Percentiles rank a stretch among this genome's conserved stretches.
phyloP scores from a whole-genome alignment of 225 moss, liverwort and hornwort species.

The Asterella californica region DNA sequence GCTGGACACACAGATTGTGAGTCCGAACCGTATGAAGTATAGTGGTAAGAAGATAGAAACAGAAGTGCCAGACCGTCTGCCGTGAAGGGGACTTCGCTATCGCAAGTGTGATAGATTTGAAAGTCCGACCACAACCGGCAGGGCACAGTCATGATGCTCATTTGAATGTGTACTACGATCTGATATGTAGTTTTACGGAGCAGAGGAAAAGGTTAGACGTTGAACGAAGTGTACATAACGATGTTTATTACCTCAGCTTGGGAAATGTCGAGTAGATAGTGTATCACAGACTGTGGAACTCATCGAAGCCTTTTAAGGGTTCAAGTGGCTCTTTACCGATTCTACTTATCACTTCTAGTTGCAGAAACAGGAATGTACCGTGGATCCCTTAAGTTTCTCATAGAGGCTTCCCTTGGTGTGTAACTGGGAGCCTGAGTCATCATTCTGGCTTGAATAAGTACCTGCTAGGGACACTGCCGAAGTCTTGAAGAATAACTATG shows the following conservation, averaged over 20 bases:
- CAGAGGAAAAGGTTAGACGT: not conserved
- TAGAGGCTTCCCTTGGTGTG: not conserved
- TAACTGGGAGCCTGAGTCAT: not conserved
- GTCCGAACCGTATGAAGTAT: constrained; percentile 55
- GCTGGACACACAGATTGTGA: constrained; percentile 49
- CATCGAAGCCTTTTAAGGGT: not conserved
- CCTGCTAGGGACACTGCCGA: too few relatives aligned
- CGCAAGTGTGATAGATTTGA: not conserved
- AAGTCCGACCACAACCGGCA: not conserved
- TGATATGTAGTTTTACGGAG: not conserved
- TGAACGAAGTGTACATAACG: not conserved
- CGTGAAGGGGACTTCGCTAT: not conserved
- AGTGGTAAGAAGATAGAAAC: constrained; percentile 6
- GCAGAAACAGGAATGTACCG: not conserved
- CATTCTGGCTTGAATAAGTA: not conserved
- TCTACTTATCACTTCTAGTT: not conserved
- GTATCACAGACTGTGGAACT: not conserved
- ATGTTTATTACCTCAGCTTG: not conserved
- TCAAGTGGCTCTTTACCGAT: not conserved
- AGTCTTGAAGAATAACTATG: too few relatives aligned
- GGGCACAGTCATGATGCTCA: not conserved
- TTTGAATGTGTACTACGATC: not conserved
- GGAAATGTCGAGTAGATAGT: not conserved
- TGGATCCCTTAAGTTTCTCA: not conserved
- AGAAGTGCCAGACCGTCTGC: not conserved